These are phyloP conservation scores for Nematocida sp. DNA, from an alignment of 371 early-diverging fungal species.

Conservation along the genomic window DNA sequence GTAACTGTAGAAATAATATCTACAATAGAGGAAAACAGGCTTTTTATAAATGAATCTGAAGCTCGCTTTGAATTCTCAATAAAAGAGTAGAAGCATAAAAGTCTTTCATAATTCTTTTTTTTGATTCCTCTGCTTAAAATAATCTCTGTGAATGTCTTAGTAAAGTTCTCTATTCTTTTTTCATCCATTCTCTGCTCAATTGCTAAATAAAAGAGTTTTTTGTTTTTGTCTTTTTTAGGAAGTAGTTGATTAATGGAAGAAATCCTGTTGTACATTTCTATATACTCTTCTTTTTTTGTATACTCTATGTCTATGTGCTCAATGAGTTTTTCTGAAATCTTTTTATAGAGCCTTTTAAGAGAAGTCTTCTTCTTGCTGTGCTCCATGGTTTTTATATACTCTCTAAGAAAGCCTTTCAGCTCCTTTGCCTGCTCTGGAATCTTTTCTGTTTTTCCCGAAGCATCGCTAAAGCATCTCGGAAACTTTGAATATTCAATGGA, in stretches of 20 bases:
- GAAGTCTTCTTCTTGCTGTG: constrained; percentile 8
- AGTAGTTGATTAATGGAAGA: constrained; percentile 11
- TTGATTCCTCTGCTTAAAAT: constrained; percentile 28
- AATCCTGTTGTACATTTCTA: constrained; percentile 30
- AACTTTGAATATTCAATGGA: neutral
- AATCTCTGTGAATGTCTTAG: constrained; percentile 1
- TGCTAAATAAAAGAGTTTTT: constrained; percentile 22
- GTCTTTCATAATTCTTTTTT: constrained; percentile 2
- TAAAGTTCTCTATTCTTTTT: constrained; percentile 19
- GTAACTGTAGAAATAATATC: constrained; percentile 13
- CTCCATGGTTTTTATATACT: constrained; percentile 23
- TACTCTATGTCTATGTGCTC: neutral
- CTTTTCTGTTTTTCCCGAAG: constrained; percentile 11
- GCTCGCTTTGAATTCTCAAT: constrained; percentile 22
- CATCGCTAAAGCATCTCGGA: neutral
- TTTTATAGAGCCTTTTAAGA: constrained; percentile 28
- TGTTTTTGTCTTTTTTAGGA: constrained; percentile 32
- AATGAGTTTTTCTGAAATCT: neutral
- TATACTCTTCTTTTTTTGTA: neutral
- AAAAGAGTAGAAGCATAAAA: constrained; percentile 42
- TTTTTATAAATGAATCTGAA: constrained; percentile 22
- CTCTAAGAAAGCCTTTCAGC: constrained; percentile 6
- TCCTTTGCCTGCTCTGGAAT: neutral
- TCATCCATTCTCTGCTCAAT: constrained; percentile 37
- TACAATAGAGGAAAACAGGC: constrained; percentile 1